Base-by-base conservation (phyloP, 495 filamentous ascomycete genomes). In the Staphylotrichum tortipilum region DNA sequence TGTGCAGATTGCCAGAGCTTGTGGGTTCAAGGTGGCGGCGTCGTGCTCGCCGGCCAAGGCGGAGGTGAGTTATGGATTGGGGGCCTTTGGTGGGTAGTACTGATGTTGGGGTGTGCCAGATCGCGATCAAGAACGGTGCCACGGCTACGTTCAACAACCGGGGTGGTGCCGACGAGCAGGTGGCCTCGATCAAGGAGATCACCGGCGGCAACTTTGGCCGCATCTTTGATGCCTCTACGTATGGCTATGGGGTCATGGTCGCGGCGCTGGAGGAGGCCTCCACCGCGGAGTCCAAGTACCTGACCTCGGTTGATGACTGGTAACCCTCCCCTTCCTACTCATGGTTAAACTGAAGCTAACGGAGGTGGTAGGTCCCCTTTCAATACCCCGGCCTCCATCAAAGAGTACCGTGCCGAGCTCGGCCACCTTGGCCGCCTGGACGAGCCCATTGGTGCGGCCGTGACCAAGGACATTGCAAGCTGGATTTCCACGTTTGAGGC, bases 251-350 rank as follows among this genome's bases (percentile, higher is more conserved):
- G n/a, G 44, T 70, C 3, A 67, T 63, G 12, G 44, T 64, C 31
- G 50, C 54, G 42, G 64, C 64, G 21, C 57, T 69, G 7, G 37
- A 53, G 21, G 48, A 50, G n/a, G 22, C 66, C 8, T 61, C 55
- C 17, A 49, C 39, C 6, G 56, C 39, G 14, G 30, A 36, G 18
- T 11, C 37, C 8, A 74, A 73, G 50, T 65, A 63, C 23, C 71
- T 71, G 45, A 44, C 64, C 4, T 72, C 71, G 0, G 70, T 63
- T 2, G 67, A 72, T 58, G 70, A 69, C 42, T 72, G 68, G 73
- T 71, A 55, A 35, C 14, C 39, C 22, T 5, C 23, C 4, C 11
- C 14, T 12, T 7, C 18, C n/a, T n/a, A 44, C 14, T 14, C 47
- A 17, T 1, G 31, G 15, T 18, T 8, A n/a, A 22, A 39, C 4